phyloP scores from a whole-genome alignment of 164 flowering plant genomes.

The Sedum album region DNA sequence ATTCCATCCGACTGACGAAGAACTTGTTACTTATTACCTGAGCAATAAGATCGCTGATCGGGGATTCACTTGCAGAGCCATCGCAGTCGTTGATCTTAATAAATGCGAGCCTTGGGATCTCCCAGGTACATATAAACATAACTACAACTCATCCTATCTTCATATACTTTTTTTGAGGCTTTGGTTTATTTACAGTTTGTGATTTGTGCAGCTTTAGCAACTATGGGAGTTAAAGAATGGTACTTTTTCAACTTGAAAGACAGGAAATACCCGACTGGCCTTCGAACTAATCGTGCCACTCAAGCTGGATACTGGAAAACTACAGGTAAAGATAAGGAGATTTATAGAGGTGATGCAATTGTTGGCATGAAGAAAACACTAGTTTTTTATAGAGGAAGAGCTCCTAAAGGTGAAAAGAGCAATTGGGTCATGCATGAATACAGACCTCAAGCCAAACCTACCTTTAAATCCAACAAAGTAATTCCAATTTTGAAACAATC shows the following conservation, averaged over 20 bases:
- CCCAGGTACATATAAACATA: slow-evolving; percentile 49
- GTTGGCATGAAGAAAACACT: slow-evolving; percentile 92
- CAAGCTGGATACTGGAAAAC: slow-evolving; percentile 95
- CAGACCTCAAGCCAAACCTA: slow-evolving; percentile 48
- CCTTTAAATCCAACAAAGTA: slow-evolving; percentile 61
- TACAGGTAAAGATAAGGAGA: slow-evolving; percentile 91
- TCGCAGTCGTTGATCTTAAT: slow-evolving; percentile 71
- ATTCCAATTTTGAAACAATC: too few relatives aligned
- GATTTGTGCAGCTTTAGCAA: slow-evolving; percentile 48
- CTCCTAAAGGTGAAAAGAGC: slow-evolving; percentile 87
- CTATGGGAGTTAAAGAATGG: slow-evolving; percentile 93
- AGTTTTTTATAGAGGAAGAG: slow-evolving; percentile 86
- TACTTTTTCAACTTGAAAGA: slow-evolving; percentile 83
- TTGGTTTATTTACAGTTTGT: neutral
- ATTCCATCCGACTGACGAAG: slow-evolving; percentile 88
- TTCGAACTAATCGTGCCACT: slow-evolving; percentile 85
- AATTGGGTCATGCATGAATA: slow-evolving; percentile 98
- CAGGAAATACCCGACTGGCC: slow-evolving; percentile 86
- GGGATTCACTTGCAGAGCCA: slow-evolving; percentile 42
- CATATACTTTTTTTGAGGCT: too few relatives aligned
- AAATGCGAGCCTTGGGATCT: slow-evolving; percentile 92
- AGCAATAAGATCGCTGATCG: slow-evolving; percentile 55
- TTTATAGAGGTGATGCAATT: slow-evolving; percentile 40
- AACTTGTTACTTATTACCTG: slow-evolving; percentile 70
- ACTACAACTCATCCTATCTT: too few relatives aligned